A percentile compares a stretch with the other conserved stretches of the same genome.
phyloP scores from a whole-genome alignment of 1,139 yeast genomes.

The Sugiyamaella pinicola region DNA sequence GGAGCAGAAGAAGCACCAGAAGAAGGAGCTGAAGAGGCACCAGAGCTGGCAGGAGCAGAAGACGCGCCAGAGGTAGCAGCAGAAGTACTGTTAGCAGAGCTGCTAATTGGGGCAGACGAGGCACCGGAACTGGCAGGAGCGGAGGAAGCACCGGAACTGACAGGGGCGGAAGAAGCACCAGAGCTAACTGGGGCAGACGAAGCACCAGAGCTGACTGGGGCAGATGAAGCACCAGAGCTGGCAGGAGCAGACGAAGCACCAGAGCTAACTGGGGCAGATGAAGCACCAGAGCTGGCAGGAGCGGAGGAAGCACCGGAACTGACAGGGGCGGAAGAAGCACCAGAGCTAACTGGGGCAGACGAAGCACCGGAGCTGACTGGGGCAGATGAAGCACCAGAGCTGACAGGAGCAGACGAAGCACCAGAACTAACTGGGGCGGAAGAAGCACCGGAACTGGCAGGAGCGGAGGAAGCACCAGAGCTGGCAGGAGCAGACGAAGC shows the following conservation, averaged over 20 bases:
- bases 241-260: conserved; percentile 13
- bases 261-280: conserved; percentile 12
- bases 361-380: conserved; percentile 4
- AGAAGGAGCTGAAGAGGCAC: conserved; percentile 4
- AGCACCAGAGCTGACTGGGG: conserved; percentile 7
- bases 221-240: not conserved
- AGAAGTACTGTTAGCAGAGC: conserved; percentile 4
- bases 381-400: conserved; percentile 6
- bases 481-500: conserved; percentile 5
- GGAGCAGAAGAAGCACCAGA: conserved; percentile 4
- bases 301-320: conserved; percentile 13
- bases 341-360: conserved; percentile 2
- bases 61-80: conserved; percentile 2
- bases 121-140: conserved; percentile 8
- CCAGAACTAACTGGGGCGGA: conserved; percentile 1
- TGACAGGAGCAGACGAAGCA: conserved; percentile 2
- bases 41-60: conserved; percentile 2
- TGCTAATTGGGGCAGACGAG: not conserved
- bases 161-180: conserved; percentile 10
- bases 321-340: conserved; percentile 5
- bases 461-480: not conserved
- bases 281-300: conserved; percentile 5
- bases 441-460: conserved; percentile 6
- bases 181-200: conserved; percentile 7
- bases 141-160: conserved; percentile 7